phyloP scores from a whole-genome alignment of 2,329 filamentous ascomycete species.

The Diaporthe ilicicola region DNA sequence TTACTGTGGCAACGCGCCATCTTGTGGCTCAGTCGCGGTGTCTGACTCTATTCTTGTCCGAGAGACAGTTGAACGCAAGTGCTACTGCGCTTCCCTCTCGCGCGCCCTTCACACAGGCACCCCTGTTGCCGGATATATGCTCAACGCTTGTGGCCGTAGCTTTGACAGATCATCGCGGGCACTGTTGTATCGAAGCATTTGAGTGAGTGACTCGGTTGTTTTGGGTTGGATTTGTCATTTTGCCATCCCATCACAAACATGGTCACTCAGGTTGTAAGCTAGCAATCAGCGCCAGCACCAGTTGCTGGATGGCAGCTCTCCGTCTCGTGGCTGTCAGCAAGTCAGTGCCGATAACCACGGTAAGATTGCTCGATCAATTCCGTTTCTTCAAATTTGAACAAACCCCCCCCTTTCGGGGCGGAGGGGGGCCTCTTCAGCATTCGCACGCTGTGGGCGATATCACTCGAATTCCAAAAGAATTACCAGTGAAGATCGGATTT shows the following conservation, averaged over 20 bases:
- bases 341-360: background rate
- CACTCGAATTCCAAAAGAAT: constrained; percentile 10
- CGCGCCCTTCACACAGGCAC: background rate
- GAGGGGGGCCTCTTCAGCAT: background rate
- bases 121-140: background rate
- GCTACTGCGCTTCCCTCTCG: background rate
- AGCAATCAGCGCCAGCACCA: background rate
- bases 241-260: background rate
- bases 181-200: background rate
- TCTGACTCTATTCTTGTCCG: constrained; percentile 13
- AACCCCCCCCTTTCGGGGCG: background rate
- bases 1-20: background rate
- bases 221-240: constrained; percentile 1
- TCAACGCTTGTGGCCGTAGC: background rate
- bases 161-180: background rate
- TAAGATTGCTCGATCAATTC: background rate
- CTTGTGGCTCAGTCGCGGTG: constrained; percentile 6
- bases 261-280: background rate
- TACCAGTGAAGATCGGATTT: background rate
- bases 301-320: background rate
- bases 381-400: background rate
- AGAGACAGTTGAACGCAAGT: background rate
- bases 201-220: background rate
- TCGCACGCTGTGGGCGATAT: background rate
- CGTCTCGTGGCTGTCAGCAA: background rate